Base-by-base conservation (phyloP, 352 stramenopile species). In the Aphanomyces astaci region DNA sequence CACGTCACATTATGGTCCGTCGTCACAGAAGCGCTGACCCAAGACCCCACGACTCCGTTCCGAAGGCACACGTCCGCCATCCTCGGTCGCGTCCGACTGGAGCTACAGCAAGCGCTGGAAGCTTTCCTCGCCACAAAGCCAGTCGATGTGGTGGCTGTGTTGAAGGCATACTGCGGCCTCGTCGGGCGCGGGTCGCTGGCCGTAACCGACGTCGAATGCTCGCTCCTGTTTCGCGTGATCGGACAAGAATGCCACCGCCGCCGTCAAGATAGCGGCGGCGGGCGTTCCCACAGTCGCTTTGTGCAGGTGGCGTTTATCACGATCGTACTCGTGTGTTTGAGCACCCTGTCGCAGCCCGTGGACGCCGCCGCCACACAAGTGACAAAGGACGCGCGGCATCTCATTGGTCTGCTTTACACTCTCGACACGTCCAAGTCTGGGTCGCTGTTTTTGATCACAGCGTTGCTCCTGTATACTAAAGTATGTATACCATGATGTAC, bases 381-480 rank as follows among this genome's bases (percentile, higher is more conserved):
- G 15, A 39, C 24, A 9, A 24, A 68, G 36, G 62, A 68, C 5
- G 39, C 62, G 17, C 62, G 62, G 10, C 62, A 45, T 7, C 25
- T 36, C 32, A 55, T 68, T 32, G 30, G 54, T 45, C 15, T 25
- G 10, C 51, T 68, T 19, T 68, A 59, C 25, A 43, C 57, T 4
- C 15, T 48, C 19, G 62, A 68, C 30, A 5, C 19, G 19, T 13
- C 46, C n/a, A n/a, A 22, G 3, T 43, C 62, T 11, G 62, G 62
- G 4, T 25, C 46, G 19, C 19, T 51, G 5, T 68, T 68, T 39
- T 22, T 59, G 15, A 68, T 68, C 40, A 55, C 39, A 4, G 40
- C 62, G n/a, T 43, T 68, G 3, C 25, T 68, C 31, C 51, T 68
- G 25, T 68, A 68, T 32, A 68, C 62, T 30, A 68, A 68, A 43